Percentiles rank a stretch among this genome's conserved stretches.
Conservation (phyloP, 768 basidiomycete genomes). For the Calocybe cyanea region DNA sequence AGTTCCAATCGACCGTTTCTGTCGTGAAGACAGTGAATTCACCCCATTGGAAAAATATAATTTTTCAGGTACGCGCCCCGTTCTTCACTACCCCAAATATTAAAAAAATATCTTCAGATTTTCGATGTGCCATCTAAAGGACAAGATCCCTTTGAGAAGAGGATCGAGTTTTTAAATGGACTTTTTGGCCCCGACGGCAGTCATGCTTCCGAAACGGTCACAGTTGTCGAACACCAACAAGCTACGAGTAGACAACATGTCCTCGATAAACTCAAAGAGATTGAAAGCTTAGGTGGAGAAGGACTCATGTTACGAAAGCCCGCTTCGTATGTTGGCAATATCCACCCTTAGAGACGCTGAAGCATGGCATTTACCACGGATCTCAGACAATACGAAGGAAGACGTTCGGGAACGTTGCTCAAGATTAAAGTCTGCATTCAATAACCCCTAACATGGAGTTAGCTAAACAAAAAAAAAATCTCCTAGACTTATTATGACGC, state of each 20-base stretch:
- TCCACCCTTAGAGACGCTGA: not conserved
- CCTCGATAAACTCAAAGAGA: slow-evolving; percentile 47
- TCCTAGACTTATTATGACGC: slow-evolving; percentile 55
- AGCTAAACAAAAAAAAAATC: not conserved
- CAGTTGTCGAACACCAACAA: slow-evolving; percentile 44
- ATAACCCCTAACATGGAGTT: not conserved
- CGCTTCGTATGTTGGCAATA: slow-evolving; percentile 36
- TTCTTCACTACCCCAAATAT: not conserved
- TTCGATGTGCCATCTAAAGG: slow-evolving; percentile 55
- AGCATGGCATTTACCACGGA: not conserved
- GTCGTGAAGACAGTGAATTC: slow-evolving; percentile 58
- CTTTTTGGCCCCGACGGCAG: slow-evolving; percentile 45
- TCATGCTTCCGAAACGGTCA: slow-evolving; percentile 37
- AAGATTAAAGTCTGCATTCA: slow-evolving; percentile 49
- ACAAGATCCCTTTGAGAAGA: slow-evolving; percentile 46
- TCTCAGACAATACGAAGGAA: slow-evolving; percentile 45
- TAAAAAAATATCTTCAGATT: slow-evolving; percentile 29
- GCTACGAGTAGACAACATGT: slow-evolving; percentile 48
- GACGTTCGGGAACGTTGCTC: slow-evolving; percentile 42
- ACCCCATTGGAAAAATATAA: slow-evolving; percentile 51
- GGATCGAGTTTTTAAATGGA: slow-evolving; percentile 38
- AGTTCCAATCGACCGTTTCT: slow-evolving; percentile 56
- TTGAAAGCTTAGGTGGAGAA: slow-evolving; percentile 54
- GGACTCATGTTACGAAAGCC: slow-evolving; percentile 56
- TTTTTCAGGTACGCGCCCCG: slow-evolving; percentile 42